Base-by-base conservation (phyloP, 164 flowering plant genomes). In the Euptelea pleiosperma region DNA sequence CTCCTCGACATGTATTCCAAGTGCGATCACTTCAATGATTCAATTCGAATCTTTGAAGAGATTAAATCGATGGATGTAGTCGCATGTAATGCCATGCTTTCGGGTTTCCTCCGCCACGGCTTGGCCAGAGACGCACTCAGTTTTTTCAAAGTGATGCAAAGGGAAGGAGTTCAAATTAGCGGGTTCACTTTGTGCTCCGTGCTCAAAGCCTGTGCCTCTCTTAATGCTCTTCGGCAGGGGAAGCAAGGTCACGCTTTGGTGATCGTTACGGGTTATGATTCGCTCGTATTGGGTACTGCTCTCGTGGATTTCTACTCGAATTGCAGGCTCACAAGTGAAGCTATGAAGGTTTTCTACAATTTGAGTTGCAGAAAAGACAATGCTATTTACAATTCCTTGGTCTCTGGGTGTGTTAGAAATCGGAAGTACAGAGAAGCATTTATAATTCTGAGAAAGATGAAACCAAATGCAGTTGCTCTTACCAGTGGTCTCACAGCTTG, bases 1-100 rank as follows among this genome's bases (percentile, higher is more conserved):
- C 60, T 84, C 3, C 44, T 84, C 52, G 76, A 75, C 61, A 66
- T 78, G 81, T 82, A 84, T 46, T 75, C 79, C 36, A 80, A 82
- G 58, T 61, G 64, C 33, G 79, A 79, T 0, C 18, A 19, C 3
- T 40, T 75, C 61, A 57, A 18, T 41, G 71, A 70, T 18, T 77
- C 82, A 0, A 60, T 71, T 48, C 55, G 41, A 15, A 73, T 65
- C 1, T 84, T 82, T 53, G 71, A 69, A 22, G 82, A 73, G 55
- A 71, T 68, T 45, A 62, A 28, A 3, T 55, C 15, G 11, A 78
- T 60, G 73, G 86, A 84, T 57, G 76, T 67, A 12, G 80, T 84
- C 35, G 33, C 72, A 24, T 81, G 89, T 86, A 84, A 79, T 25
- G 61, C 82, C 37, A 36, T 84, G 78, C 43, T 84, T 26, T 75